These are phyloP conservation scores for Epichloe baconii DNA, from an alignment of 2,329 filamentous ascomycete genomes.

Conservation along the genomic window DNA sequence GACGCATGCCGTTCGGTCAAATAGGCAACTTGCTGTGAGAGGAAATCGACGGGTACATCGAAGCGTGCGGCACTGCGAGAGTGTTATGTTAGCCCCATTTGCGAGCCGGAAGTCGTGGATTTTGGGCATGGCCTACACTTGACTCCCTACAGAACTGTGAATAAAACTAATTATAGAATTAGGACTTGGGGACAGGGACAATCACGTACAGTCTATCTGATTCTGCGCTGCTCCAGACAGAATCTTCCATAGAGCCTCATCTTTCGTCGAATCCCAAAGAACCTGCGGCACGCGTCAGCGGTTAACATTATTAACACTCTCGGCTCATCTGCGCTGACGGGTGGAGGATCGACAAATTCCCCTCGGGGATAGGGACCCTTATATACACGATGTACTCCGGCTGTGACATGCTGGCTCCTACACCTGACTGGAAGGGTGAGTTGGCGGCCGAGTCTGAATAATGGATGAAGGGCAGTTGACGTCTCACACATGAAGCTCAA, in stretches of 20 bases:
- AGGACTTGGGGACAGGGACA: not conserved
- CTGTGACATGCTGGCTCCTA: constrained; percentile 28
- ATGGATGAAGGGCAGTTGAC: not conserved
- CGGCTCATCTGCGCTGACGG: constrained; percentile 39
- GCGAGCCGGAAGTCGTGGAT: constrained; percentile 9
- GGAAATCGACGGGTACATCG: constrained; percentile 73
- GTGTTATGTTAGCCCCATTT: constrained; percentile 9
- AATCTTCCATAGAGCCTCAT: constrained; percentile 80
- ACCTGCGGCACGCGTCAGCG: constrained; percentile 38
- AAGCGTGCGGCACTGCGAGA: constrained; percentile 56
- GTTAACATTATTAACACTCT: not conserved
- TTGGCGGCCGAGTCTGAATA: not conserved
- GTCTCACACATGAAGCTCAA: not conserved
- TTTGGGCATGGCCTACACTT: constrained; percentile 41
- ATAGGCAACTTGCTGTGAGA: constrained; percentile 88
- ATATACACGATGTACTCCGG: constrained; percentile 66
- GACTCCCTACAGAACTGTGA: constrained; percentile 46
- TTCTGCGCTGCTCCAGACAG: constrained; percentile 70
- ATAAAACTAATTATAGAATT: not conserved
- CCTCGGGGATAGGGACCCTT: constrained; percentile 76
- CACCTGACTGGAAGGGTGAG: not conserved
- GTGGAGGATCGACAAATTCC: constrained; percentile 80
- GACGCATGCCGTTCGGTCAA: constrained; percentile 83
- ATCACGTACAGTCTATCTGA: constrained; percentile 67
- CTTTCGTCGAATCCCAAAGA: constrained; percentile 78